phyloP scores from a whole-genome alignment of 805 yeast genomes.

The Wickerhamiella vanderwaltii region DNA sequence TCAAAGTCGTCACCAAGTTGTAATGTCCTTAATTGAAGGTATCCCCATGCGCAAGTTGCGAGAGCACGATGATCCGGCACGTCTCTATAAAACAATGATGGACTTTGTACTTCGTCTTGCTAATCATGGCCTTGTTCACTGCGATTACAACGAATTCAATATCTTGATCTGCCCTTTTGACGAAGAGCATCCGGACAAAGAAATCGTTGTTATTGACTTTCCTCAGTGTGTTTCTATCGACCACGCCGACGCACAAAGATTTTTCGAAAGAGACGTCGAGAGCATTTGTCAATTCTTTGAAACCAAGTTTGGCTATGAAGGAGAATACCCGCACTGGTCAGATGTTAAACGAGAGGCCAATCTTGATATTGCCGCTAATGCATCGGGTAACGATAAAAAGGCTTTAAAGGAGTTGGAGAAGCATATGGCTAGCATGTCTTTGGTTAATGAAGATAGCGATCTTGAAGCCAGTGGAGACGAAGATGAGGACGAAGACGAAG shows the following conservation, averaged over 20 bases:
- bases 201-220: conserved; percentile 88
- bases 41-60: conserved; percentile 75
- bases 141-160: conserved; percentile 96
- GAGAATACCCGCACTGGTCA: conserved; percentile 75
- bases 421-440: conserved; percentile 43
- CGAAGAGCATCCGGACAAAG: conserved; percentile 37
- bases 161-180: conserved; percentile 60
- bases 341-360: conserved; percentile 59
- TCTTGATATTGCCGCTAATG: conserved; percentile 78
- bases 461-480: conserved; percentile 29
- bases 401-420: conserved; percentile 56
- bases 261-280: conserved; percentile 85
- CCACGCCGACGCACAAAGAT: conserved; percentile 76
- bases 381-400: conserved; percentile 69
- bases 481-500: conserved; percentile 31
- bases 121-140: conserved; percentile 82
- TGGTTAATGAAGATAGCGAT: conserved; percentile 25
- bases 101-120: conserved; percentile 71
- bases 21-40: conserved; percentile 89
- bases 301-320: conserved; percentile 62
- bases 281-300: conserved; percentile 77
- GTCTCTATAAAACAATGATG: conserved; percentile 78
- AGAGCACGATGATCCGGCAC: conserved; percentile 54
- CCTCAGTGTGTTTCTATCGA: conserved; percentile 95
- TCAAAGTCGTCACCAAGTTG: conserved; percentile 77